Base-by-base conservation (phyloP, 805 yeast species). In the Ogataea naganishii region DNA sequence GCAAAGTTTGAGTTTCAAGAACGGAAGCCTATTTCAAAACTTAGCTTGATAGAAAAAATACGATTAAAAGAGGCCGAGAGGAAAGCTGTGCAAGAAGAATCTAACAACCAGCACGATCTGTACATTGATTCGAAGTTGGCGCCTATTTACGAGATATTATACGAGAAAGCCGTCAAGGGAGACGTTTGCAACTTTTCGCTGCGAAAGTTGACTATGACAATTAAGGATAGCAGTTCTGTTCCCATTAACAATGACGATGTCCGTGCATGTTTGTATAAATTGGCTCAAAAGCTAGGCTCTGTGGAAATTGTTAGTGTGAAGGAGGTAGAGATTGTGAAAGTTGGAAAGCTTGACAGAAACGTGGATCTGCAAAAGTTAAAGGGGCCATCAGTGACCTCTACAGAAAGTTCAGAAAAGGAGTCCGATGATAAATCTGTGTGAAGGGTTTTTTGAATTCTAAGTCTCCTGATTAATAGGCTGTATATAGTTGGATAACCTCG, bases 11-110 rank as follows among this genome's bases (percentile, higher is more conserved):
- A 43, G 23, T 66, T 61, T 35, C 51, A 50, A 25, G 58, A 51
- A 22, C 47, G 44, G 26, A 35, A 44, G 14, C 11, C 7, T 3
- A 35, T 34, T 1, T 20, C 27, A 7, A 29, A 27, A 8, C 34
- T 53, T 7, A 45, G 62, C 1, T 39, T 66, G 5, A 35, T 65
- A 9, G 65, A 66, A 24, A 45, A 71, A 26, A 61, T 65, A 27
- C 51, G 48, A 30, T 33, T 43, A 24, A 63, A 58, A 38, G 69
- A 66, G 32, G 40, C 43, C 14, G 39, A 34, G 11, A 44, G 31
- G 12, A 26, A 37, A 6, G 33, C 31, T 2, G 35, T 36, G 11
- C 20, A 34, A 7, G 23, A 18, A 7, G 29, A 26, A 12, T 10
- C 24, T 8, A 21, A 20, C 5, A 32, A 23, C 21, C 31, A 32